phyloP scores from a whole-genome alignment of 192 early-diverging fungal genomes.

The Spizellomyces punctatus region DNA sequence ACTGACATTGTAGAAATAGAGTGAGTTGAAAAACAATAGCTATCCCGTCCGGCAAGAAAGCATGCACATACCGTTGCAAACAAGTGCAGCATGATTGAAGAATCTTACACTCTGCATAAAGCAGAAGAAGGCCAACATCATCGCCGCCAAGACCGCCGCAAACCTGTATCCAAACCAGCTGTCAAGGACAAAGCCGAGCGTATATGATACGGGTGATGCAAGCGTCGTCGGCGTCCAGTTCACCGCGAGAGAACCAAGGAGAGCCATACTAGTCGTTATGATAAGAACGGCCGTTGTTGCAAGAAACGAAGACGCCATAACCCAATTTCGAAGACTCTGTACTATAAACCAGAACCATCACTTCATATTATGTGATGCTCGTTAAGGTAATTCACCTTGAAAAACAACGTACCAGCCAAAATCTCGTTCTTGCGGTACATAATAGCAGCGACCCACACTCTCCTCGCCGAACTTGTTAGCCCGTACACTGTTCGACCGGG shows the following conservation, averaged over 20 bases:
- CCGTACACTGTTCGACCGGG: slow-evolving; percentile 45
- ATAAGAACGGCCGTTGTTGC: slow-evolving; percentile 39
- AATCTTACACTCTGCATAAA: slow-evolving; percentile 46
- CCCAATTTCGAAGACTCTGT: slow-evolving; percentile 45
- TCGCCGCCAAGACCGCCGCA: not conserved
- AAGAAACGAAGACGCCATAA: slow-evolving; percentile 46
- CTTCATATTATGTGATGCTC: not conserved
- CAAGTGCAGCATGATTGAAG: slow-evolving; percentile 46
- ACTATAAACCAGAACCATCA: slow-evolving; percentile 21
- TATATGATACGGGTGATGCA: slow-evolving; percentile 20
- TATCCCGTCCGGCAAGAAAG: not conserved
- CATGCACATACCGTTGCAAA: slow-evolving; percentile 37
- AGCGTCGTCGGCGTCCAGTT: slow-evolving; percentile 10
- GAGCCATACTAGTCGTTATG: slow-evolving; percentile 33
- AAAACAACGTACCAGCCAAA: slow-evolving; percentile 31
- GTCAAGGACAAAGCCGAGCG: slow-evolving; percentile 20
- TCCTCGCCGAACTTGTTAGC: slow-evolving; percentile 30
- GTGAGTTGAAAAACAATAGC: not conserved
- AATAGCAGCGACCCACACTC: slow-evolving; percentile 43
- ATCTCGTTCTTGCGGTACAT: slow-evolving; percentile 46
- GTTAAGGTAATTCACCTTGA: not conserved
- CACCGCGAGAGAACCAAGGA: slow-evolving; percentile 33
- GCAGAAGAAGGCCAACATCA: slow-evolving; percentile 32
- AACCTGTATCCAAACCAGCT: slow-evolving; percentile 15
- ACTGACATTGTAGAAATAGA: slow-evolving; percentile 6